Percentiles rank a stretch among this genome's conserved stretches.
phyloP scores from a whole-genome alignment of 2,329 filamentous ascomycete species.

The Calonectria naviculata region DNA sequence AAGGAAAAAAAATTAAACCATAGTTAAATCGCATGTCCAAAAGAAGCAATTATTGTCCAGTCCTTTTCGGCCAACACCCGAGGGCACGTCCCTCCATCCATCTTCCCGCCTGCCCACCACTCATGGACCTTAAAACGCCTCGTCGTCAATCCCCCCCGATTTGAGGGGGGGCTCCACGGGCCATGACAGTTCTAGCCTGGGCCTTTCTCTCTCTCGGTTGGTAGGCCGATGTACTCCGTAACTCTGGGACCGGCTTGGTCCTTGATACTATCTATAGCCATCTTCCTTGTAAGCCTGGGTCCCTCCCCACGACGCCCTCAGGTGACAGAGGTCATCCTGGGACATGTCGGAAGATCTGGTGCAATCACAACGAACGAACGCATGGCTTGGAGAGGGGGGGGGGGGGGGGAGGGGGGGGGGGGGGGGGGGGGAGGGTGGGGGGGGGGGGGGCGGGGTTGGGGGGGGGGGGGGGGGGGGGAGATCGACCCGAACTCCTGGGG shows the following conservation, averaged over 20 bases:
- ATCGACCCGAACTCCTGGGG: constrained; percentile 27
- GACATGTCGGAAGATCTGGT: constrained; percentile 13
- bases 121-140: constrained; percentile 6
- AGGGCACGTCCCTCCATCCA: constrained; percentile 21
- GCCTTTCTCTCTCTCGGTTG: not conserved
- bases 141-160: not conserved
- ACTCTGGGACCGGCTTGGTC: not conserved
- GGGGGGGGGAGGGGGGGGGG: not conserved
- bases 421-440: not conserved
- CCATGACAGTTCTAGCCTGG: not conserved
- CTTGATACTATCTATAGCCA: constrained; percentile 14
- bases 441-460: too few relatives aligned
- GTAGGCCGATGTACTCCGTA: not conserved
- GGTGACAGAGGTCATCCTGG: constrained; percentile 11
- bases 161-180: constrained; percentile 2
- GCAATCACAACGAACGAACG: constrained; percentile 24
- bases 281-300: constrained; percentile 3
- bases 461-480: too few relatives aligned
- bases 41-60: not conserved
- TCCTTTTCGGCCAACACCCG: constrained; percentile 38
- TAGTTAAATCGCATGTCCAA: constrained; percentile 12
- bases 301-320: constrained; percentile 8
- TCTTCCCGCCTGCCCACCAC: not conserved
- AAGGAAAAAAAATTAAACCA: constrained; percentile 1
- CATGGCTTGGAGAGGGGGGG: constrained; percentile 15